Conservation (phyloP, 495 filamentous ascomycete species). For the Penicillium angulare region DNA sequence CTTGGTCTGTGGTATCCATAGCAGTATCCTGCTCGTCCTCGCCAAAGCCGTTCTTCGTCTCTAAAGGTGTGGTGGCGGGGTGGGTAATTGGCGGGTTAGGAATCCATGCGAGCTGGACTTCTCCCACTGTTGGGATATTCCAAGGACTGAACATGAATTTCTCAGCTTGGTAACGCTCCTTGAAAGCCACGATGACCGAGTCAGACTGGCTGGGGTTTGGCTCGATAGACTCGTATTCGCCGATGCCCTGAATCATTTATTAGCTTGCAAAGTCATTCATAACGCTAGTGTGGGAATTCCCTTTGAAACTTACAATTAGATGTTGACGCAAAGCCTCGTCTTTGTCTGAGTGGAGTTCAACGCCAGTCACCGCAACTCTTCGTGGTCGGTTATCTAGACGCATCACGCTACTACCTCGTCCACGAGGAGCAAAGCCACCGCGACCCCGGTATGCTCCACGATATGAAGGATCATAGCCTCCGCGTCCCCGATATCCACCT, state of each 20-base stretch:
- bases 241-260: constrained; percentile 59
- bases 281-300: constrained; percentile 15
- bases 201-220: constrained; percentile 55
- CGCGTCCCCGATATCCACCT: constrained; percentile 44
- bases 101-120: constrained; percentile 75
- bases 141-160: constrained; percentile 70
- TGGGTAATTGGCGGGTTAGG: constrained; percentile 39
- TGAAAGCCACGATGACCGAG: constrained; percentile 72
- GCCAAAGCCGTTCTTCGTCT: constrained; percentile 25
- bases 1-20: constrained; percentile 31
- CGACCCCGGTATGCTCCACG: constrained; percentile 56
- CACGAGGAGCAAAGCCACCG: constrained; percentile 41
- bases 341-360: constrained; percentile 64
- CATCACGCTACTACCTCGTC: constrained; percentile 58
- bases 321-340: constrained; percentile 85
- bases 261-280: constrained; percentile 3
- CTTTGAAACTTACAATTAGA: constrained; percentile 67
- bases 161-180: constrained; percentile 86
- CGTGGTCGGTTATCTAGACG: constrained; percentile 87
- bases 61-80: constrained; percentile 15
- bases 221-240: constrained; percentile 78
- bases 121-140: constrained; percentile 71
- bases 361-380: constrained; percentile 68
- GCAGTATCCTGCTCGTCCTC: constrained; percentile 36
- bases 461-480: constrained; percentile 42